Percentiles rank a stretch among this genome's conserved stretches.
These are phyloP conservation scores for Raddia distichophylla DNA, from an alignment of 176 grass and related monocot species.

Conservation along the genomic window DNA sequence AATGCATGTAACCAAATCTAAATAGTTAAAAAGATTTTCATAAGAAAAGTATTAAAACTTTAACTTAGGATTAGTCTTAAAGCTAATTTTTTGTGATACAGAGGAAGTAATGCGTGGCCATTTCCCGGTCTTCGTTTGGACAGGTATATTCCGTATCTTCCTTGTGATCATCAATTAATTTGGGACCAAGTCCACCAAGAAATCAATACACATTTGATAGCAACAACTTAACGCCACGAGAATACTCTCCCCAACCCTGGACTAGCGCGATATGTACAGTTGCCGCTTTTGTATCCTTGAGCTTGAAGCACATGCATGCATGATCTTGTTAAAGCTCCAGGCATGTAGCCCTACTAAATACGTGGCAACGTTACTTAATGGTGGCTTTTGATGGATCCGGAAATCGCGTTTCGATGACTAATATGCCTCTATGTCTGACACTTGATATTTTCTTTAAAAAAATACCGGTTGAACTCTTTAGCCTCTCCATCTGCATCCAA, in stretches of 20 bases:
- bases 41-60: no score
- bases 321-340: conserved; percentile 15
- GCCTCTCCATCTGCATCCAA: no score
- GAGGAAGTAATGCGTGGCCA: no score
- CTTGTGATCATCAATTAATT: no score
- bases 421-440: no score
- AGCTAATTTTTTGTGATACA: no score
- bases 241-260: background rate
- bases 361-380: background rate
- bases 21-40: no score
- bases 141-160: background rate
- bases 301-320: background rate
- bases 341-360: background rate
- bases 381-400: background rate
- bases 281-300: conserved; percentile 1
- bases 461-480: no score
- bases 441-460: no score
- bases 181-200: background rate
- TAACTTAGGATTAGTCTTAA: no score
- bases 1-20: no score
- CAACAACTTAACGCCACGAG: background rate
- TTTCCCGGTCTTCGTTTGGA: background rate
- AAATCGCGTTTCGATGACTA: background rate
- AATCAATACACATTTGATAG: conserved; percentile 18
- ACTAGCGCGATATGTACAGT: background rate